Evolutionary conservation across 352 stramenopile species (phyloP).

Genomic region (Globisporangium paroecandrum): DNA sequence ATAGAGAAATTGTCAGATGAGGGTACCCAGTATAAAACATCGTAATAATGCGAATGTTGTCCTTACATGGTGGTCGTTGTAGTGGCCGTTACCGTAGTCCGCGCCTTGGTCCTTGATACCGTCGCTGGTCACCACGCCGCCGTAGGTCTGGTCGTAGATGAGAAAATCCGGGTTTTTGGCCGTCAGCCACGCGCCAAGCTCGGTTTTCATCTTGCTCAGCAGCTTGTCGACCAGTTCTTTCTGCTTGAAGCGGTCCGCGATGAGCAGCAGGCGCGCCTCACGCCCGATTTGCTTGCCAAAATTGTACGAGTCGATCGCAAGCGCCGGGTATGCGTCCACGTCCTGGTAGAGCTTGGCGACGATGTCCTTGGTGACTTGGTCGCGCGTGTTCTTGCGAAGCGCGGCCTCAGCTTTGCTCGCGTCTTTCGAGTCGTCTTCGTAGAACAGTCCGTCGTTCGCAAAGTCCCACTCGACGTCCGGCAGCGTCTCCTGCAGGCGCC

Average conservation of each 20-base stretch:
- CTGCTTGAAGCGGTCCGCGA: slow-evolving; percentile 72
- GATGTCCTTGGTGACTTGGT: slow-evolving; percentile 33
- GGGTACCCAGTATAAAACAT: neutral
- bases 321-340: slow-evolving; percentile 41
- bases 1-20: slow-evolving; percentile 4
- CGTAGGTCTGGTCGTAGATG: slow-evolving; percentile 92
- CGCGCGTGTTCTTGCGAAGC: slow-evolving; percentile 32
- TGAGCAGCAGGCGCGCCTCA: slow-evolving; percentile 67
- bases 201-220: slow-evolving; percentile 53
- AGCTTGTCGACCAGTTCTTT: slow-evolving; percentile 37
- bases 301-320: slow-evolving; percentile 66
- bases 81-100: slow-evolving; percentile 88
- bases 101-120: slow-evolving; percentile 55
- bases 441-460: slow-evolving; percentile 51
- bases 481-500: slow-evolving; percentile 63
- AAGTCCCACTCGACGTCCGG: slow-evolving; percentile 65
- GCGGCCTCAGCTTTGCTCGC: slow-evolving; percentile 19
- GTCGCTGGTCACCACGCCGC: slow-evolving; percentile 88
- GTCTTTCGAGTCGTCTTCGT: slow-evolving; percentile 26
- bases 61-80: slow-evolving; percentile 82
- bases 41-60: neutral
- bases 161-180: slow-evolving; percentile 65
- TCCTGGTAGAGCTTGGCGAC: slow-evolving; percentile 42
- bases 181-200: slow-evolving; percentile 59
- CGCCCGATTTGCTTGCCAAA: slow-evolving; percentile 80